phyloP scores from a whole-genome alignment of 306 rosid species.

The Gleditsia sinensis region DNA sequence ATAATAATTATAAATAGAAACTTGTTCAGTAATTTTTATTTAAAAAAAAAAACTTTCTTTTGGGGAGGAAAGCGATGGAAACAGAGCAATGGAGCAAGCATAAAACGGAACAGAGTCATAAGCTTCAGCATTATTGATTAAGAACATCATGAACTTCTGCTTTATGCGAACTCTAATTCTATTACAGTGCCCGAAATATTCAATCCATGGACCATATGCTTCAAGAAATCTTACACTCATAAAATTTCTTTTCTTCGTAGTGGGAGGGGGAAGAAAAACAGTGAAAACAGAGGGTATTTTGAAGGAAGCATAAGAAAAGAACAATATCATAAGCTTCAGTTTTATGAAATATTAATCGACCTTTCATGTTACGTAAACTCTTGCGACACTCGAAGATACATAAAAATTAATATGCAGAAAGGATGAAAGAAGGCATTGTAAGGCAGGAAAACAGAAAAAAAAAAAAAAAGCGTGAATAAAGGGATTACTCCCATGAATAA shows the following conservation, averaged over 20 bases:
- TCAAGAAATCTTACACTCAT: neutral
- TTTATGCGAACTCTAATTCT: neutral
- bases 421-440: neutral
- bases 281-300: neutral
- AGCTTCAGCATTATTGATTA: neutral
- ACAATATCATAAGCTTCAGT: conserved; percentile 16
- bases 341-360: conserved; percentile 2
- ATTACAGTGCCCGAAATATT: neutral
- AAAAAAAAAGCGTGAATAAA: neutral
- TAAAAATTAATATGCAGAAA: neutral
- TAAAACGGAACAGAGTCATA: neutral
- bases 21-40: too few species aligned
- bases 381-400: neutral
- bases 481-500: conserved; percentile 20
- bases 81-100: neutral
- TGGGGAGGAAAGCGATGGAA: too few species aligned
- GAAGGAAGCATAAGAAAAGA: neutral
- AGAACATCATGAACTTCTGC: neutral
- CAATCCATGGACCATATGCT: neutral
- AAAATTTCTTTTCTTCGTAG: neutral
- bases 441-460: neutral
- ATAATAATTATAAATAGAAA: too few species aligned
- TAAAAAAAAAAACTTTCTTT: neutral
- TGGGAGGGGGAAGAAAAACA: neutral
- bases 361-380: neutral